Base-by-base conservation (phyloP, 2,329 filamentous ascomycete genomes). In the Xylaria sp. region DNA sequence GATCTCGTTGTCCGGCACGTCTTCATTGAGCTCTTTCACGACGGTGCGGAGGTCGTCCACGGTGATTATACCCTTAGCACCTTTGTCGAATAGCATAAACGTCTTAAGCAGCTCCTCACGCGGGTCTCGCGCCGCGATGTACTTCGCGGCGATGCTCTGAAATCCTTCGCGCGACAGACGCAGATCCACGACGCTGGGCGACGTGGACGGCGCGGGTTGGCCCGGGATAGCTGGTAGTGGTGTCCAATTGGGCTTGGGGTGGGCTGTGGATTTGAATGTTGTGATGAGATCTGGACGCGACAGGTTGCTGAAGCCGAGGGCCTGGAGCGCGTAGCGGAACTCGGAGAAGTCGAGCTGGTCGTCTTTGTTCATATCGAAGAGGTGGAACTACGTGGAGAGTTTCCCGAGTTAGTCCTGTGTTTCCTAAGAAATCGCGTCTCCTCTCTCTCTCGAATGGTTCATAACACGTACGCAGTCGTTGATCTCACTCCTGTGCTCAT, bases 301-400 rank as follows among this genome's bases (percentile, higher is more conserved):
- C 54, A 96, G 81, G 70, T 95, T 91, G 30, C 66, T 68, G 78
- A 97, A 97, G 65, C 94, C 94, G 1, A 99, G 86, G 2, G 94
- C 94, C 73, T 95, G 94, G 69, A 97, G 87, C 62, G 93, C 92
- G 77, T 97, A 94, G 76, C 94, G 93, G 73, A 97, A 90, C 77
- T 99, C 94, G 78, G 97, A 94, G 80, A 96, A 97, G 79, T 97
- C 93, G 72, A 99, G 91, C 75, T 90, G 87, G 52, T 87, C 84
- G 78, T 97, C 92, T 74, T 95, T 93, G 80, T 97, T 93, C 71
- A 96, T 89, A 74, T 97, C 94, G 81, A 99, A 97, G 66, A 97
- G 86, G 63, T 88, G 87, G 76, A 97, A 97, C 89, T 96, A 66
- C 48, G 55, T 35, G 23, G 37, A 10, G 37, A 3, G 10, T 54